Evolutionary conservation across 768 basidiomycete species (phyloP).

Genomic region (Mycena albidolilacea): DNA sequence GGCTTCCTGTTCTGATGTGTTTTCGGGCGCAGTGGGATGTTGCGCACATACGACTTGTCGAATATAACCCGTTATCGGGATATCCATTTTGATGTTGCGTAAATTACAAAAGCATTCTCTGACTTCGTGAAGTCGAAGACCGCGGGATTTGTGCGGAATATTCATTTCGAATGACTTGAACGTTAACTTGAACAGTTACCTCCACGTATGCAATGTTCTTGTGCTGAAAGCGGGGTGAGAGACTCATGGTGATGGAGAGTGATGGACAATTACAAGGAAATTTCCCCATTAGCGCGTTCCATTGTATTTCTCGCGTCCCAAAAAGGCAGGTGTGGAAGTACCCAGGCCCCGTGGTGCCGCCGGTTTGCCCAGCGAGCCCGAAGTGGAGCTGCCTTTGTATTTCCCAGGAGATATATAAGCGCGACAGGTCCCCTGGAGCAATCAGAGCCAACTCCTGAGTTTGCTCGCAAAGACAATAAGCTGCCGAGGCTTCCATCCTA

Average conservation of each 20-base stretch:
- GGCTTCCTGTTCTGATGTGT: not conserved
- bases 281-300: slow-evolving; percentile 18
- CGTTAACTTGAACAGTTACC: slow-evolving; percentile 4
- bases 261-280: slow-evolving; percentile 21
- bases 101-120: not conserved
- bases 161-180: slow-evolving; percentile 1
- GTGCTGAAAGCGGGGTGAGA: slow-evolving; percentile 24
- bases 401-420: slow-evolving; percentile 33
- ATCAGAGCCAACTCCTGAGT: slow-evolving; percentile 32
- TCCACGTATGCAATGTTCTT: slow-evolving; percentile 6
- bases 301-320: slow-evolving; percentile 8
- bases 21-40: slow-evolving; percentile 30
- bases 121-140: not conserved
- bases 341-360: not conserved
- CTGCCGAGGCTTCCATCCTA: slow-evolving; percentile 22
- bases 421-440: slow-evolving; percentile 1
- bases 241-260: slow-evolving; percentile 23
- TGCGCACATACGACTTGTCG: slow-evolving; percentile 12
- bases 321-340: slow-evolving; percentile 17
- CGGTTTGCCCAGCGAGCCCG: not conserved
- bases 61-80: slow-evolving; percentile 11
- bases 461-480: slow-evolving; percentile 35
- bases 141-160: not conserved
- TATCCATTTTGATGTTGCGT: slow-evolving; percentile 29
- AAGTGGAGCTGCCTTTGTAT: slow-evolving; percentile 25